Conservation (phyloP, 805 yeast species). For the Ogataea populi-albae region DNA sequence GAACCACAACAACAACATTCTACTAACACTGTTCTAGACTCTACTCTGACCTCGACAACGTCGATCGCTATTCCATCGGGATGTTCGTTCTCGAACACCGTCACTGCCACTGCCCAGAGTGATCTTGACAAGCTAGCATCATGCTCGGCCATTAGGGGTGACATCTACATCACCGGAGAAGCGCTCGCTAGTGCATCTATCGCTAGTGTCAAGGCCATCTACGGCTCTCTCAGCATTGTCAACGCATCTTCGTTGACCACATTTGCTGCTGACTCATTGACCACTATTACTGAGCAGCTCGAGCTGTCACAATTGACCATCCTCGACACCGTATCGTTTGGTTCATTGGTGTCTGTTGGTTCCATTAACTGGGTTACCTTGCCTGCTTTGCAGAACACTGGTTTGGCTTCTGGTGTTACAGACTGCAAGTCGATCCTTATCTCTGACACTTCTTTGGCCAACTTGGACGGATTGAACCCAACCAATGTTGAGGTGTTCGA, state of each 20-base stretch:
- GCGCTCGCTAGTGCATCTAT: constrained; percentile 63
- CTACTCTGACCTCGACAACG: constrained; percentile 53
- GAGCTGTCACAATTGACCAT: constrained; percentile 60
- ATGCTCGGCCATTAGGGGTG: constrained; percentile 82
- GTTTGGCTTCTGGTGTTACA: constrained; percentile 68
- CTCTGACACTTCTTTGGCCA: constrained; percentile 69
- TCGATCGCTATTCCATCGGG: constrained; percentile 49
- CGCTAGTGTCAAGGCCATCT: constrained; percentile 71
- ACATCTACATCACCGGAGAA: constrained; percentile 64
- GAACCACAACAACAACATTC: no score
- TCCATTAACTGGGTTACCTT: constrained; percentile 75
- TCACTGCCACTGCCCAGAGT: constrained; percentile 75
- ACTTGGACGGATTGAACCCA: constrained; percentile 63
- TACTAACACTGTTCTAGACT: no score
- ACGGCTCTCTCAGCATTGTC: constrained; percentile 68
- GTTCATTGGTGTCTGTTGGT: constrained; percentile 78
- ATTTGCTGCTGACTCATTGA: constrained; percentile 76
- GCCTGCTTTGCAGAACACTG: constrained; percentile 73
- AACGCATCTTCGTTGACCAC: constrained; percentile 62
- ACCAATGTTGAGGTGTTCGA: constrained; percentile 54
- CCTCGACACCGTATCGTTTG: constrained; percentile 67
- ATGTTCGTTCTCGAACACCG: constrained; percentile 59
- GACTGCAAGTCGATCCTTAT: constrained; percentile 67
- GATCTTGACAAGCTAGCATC: constrained; percentile 71
- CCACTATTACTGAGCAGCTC: constrained; percentile 71